phyloP scores from a whole-genome alignment of 306 rosid species.

The Cicer cuneatum region DNA sequence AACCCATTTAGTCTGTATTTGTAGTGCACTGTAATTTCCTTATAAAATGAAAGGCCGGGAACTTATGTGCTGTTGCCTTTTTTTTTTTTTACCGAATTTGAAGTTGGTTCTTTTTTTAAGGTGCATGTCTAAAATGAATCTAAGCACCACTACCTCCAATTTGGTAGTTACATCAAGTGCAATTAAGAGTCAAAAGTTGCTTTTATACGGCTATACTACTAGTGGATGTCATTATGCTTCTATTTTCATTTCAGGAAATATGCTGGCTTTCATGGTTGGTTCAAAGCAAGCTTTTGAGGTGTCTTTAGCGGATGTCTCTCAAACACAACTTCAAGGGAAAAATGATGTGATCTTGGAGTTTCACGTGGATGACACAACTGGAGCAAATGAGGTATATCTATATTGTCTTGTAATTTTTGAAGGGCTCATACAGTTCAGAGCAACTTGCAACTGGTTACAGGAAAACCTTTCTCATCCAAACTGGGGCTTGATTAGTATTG shows the following conservation, averaged over 20 bases:
- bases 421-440: slow-evolving; percentile 9
- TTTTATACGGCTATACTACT: not conserved
- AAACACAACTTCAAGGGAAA: slow-evolving; percentile 95
- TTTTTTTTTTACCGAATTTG: not conserved
- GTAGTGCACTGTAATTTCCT: slow-evolving; percentile 11
- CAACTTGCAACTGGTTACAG: slow-evolving; percentile 24
- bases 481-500: slow-evolving; percentile 21
- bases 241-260: slow-evolving; percentile 68
- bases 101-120: not conserved
- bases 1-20: slow-evolving; percentile 21
- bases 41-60: not conserved
- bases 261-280: slow-evolving; percentile 89
- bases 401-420: slow-evolving; percentile 4
- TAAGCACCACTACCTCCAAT: slow-evolving; percentile 21
- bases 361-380: slow-evolving; percentile 97
- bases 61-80: not conserved
- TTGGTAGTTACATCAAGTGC: not conserved
- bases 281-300: slow-evolving; percentile 98
- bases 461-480: slow-evolving; percentile 19
- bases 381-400: slow-evolving; percentile 88
- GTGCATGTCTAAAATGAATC: slow-evolving; percentile 5
- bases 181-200: not conserved
- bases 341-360: slow-evolving; percentile 92
- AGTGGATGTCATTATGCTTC: slow-evolving; percentile 35
- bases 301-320: slow-evolving; percentile 95